These are phyloP conservation scores for Purshia tridentata DNA, from an alignment of 306 rosid genomes.

Conservation along the genomic window DNA sequence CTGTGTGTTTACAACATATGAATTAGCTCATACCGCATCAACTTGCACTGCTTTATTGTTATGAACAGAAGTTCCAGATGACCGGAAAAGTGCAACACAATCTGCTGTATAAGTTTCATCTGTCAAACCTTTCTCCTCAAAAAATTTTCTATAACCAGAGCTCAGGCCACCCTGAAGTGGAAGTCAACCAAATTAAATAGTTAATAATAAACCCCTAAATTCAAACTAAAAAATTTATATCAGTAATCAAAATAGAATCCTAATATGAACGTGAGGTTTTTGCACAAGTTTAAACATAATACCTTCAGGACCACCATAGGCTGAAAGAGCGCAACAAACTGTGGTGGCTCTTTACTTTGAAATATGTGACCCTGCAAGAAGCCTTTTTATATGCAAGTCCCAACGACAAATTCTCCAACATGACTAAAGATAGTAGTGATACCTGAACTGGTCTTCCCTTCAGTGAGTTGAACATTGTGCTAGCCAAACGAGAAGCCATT, in stretches of 20 bases:
- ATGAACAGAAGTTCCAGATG: conserved; percentile 79
- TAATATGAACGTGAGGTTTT: conserved; percentile 8
- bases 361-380: conserved; percentile 83
- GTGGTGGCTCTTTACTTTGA: conserved; percentile 93
- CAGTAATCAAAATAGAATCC: conserved; percentile 1
- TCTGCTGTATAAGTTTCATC: conserved; percentile 84
- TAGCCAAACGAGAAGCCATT: conserved; percentile 80
- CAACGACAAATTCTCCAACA: conserved; percentile 24
- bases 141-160: conserved; percentile 69
- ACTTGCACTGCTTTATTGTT: conserved; percentile 89
- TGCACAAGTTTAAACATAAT: conserved; percentile 25
- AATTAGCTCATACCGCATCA: conserved; percentile 66
- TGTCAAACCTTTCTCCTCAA: conserved; percentile 65
- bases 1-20: neutral
- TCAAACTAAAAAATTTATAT: conserved; percentile 18
- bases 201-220: conserved; percentile 12
- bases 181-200: conserved; percentile 29
- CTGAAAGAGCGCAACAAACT: conserved; percentile 85
- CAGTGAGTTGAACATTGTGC: conserved; percentile 84
- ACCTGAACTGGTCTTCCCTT: conserved; percentile 99
- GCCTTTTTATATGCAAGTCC: conserved; percentile 29
- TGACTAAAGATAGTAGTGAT: conserved; percentile 32
- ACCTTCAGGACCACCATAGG: conserved; percentile 97
- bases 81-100: conserved; percentile 66
- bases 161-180: conserved; percentile 87